Evolutionary conservation across 2,329 filamentous ascomycete genomes (phyloP), one percentile per base, ranked within the genome.

Genomic region (Aspergillus viridinutans): DNA sequence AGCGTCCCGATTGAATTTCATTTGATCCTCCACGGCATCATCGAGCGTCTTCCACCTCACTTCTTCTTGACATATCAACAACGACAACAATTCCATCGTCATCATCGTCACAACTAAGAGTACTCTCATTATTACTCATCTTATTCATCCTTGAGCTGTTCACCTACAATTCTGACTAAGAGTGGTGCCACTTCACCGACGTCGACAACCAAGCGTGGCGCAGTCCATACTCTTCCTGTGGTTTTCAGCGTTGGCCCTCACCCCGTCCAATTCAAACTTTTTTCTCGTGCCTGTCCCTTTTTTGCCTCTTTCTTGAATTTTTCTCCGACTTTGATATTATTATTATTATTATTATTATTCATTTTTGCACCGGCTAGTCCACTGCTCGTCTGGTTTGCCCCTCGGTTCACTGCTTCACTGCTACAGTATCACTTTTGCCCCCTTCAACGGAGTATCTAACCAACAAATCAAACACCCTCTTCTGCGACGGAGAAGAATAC

Each of bases 1-100:
- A 23, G 20, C 20, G 42, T 45, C 42, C n/a, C 8, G 42, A 45
- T 45, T 21, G 42, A 45, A 45, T 21, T 12, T 9, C 20, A 23
- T 45, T 45, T 21, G 42, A 12, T 10, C 42, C n/a, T 47, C 35
- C 47, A 43, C 50, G 59, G 58, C 57, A 61, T 61, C 61, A 63
- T 58, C 53, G 25, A 64, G 60, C 58, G 53, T 60, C 52, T 53
- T 59, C 58, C 20, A 49, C 32, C 40, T 47, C 21, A 5, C 12
- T 17, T 8, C 9, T 25, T 14, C 21, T 14, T 23, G 21, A 45
- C n/a, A 4, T 43, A 43, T 26, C 21, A 26, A 23, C 43, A 20
- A 47, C 43, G 25, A 47, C 43, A 47, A 12, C 5, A 47, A 14
- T 21, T 20, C 3, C 42, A 23, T 45, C 42, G 12, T 23, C 42